Conservation (phyloP, 208 protist species). For the Phytomonas serpens region DNA sequence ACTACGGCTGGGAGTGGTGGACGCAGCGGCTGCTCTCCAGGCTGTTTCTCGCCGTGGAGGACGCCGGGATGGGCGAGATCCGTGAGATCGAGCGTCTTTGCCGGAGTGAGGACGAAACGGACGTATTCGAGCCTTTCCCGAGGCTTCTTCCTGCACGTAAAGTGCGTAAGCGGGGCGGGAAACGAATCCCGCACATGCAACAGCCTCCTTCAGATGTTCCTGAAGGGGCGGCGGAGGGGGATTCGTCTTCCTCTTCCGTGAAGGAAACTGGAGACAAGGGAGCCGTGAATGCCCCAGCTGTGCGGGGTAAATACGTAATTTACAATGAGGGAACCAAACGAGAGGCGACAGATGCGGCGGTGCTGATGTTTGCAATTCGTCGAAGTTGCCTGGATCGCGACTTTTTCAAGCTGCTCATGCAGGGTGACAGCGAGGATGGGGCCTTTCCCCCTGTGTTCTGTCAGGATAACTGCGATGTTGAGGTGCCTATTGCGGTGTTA, state of each 20-base stretch:
- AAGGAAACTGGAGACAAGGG: constrained; percentile 3
- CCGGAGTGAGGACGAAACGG: constrained; percentile 20
- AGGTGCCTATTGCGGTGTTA: constrained; percentile 39
- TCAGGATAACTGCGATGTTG: constrained; percentile 29
- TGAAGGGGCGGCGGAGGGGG: neutral
- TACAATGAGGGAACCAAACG: constrained; percentile 49
- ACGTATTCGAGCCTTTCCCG: constrained; percentile 51
- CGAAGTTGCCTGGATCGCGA: constrained; percentile 40
- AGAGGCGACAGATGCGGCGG: constrained; percentile 48
- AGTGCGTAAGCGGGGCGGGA: neutral
- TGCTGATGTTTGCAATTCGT: constrained; percentile 56
- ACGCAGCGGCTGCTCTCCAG: constrained; percentile 50
- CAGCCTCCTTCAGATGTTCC: neutral
- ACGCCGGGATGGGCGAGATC: constrained; percentile 34
- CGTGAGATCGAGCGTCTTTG: constrained; percentile 71
- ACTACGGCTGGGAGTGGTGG: constrained; percentile 89
- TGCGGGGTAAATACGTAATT: constrained; percentile 19
- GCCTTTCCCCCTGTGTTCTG: constrained; percentile 27
- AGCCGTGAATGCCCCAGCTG: neutral
- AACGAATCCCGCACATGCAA: neutral
- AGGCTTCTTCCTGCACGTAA: constrained; percentile 23
- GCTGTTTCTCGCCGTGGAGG: constrained; percentile 43
- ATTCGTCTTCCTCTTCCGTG: constrained; percentile 16
- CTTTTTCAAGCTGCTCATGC: constrained; percentile 38
- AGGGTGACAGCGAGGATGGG: constrained; percentile 11